Evolutionary conservation across 2,329 filamentous ascomycete species (phyloP), one percentile per base, ranked within the genome.

Genomic region (Fusarium brevicatenulatum): DNA sequence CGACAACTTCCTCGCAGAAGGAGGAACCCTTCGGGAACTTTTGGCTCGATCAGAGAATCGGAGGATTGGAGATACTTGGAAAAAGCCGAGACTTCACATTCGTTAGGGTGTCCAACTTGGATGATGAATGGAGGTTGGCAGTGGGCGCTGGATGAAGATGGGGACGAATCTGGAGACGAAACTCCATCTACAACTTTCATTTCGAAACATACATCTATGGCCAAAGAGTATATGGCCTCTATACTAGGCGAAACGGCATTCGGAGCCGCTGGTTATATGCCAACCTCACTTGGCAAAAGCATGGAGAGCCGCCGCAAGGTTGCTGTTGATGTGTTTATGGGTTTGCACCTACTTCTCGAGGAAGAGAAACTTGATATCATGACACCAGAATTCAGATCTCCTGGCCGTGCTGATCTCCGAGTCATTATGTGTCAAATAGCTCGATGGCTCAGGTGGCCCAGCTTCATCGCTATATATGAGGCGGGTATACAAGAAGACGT

Each of bases 281-380:
- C 93, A 34, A 93, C 91, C 0, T 88, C 87, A 5, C 64, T 83
- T 6, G 81, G 81, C 54, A 83, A 87, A 57, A 88, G 85, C 61
- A 84, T 87, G 42, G 88, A 89, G 63, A 85, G 86, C 55, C 88
- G 90, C 47, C 86, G 88, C 63, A 91, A 86, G 77, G 83, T 90
- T 61, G 86, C 92, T 39, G 84, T 92, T 79, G 89, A 93, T 77
- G 86, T 93, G 57, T 88, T 95, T 42, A 85, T 97, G 72, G 92
- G 90, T 2, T 85, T 99, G 18, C 96, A 99, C 82, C 85, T 98
- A 7, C 85, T 97, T n/a, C 88, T 93, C 0, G 95, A 99, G 80
- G 96, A 99, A 80, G 88, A 93, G 70, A 98, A 97, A 79, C 87
- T 99, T 4, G 90, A 93, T 68, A 88, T 91, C 9, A 85, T 86